phyloP scores from a whole-genome alignment of 345 rosid genomes.

The Aethionema arabicum region DNA sequence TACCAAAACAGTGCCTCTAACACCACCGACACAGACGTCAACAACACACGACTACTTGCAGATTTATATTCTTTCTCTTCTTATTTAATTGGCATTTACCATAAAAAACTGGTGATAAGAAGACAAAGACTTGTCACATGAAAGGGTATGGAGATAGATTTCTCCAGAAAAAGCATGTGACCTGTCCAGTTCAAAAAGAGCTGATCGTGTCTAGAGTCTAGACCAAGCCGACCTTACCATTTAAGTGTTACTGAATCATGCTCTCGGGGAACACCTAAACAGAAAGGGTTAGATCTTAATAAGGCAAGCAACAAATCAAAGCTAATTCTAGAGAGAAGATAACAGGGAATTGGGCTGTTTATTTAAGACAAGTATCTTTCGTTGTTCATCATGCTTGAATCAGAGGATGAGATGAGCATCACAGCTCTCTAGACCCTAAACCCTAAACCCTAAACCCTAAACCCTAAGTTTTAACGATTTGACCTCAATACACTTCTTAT shows the following conservation, averaged over 20 bases:
- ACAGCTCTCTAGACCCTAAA: too few species aligned
- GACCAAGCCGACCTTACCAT: too few species aligned
- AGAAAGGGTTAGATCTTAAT: constrained; percentile 1
- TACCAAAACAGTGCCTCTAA: constrained; percentile 14
- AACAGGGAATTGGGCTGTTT: neutral
- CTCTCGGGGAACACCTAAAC: constrained; percentile 1
- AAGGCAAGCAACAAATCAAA: constrained; percentile 4
- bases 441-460: too few species aligned
- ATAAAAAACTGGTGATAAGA: constrained; percentile 3
- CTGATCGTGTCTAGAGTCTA: too few species aligned
- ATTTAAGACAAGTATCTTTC: neutral
- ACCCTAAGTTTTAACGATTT: too few species aligned
- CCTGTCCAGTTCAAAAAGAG: too few species aligned
- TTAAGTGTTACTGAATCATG: constrained; percentile 6
- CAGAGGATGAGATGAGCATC: constrained; percentile 6
- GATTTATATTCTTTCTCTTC: neutral
- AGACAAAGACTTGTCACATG: constrained; percentile 31
- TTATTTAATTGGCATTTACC: neutral
- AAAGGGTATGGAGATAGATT: too few species aligned
- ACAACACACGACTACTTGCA: constrained; percentile 1
- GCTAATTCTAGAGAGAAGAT: neutral
- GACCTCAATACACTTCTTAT: too few species aligned
- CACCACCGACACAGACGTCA: constrained; percentile 30
- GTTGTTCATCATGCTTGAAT: constrained; percentile 9
- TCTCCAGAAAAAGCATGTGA: too few species aligned